phyloP scores from a whole-genome alignment of 306 rosid genomes.

The Citrullus colocynthis region DNA sequence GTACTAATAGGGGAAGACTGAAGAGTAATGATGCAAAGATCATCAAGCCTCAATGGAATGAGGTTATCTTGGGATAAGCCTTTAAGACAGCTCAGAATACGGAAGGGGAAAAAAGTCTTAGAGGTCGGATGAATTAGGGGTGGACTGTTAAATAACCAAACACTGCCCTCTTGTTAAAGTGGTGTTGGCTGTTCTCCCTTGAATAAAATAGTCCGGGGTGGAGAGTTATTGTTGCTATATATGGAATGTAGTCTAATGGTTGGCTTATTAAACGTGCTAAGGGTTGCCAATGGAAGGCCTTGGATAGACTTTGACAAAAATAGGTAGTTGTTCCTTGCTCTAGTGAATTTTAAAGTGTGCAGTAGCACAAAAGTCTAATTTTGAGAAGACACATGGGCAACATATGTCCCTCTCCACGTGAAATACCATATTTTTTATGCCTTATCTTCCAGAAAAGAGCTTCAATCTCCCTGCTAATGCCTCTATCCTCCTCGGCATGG shows the following conservation, averaged over 20 bases:
- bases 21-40: background rate
- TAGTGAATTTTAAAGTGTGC: background rate
- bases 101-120: background rate
- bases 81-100: background rate
- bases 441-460: background rate
- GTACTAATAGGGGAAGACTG: too few species aligned
- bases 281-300: background rate
- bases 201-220: background rate
- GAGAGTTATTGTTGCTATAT: background rate
- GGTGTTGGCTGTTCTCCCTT: background rate
- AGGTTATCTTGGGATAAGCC: background rate
- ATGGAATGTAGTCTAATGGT: background rate
- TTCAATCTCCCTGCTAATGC: background rate
- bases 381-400: background rate
- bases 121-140: background rate
- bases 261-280: background rate
- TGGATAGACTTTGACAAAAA: background rate
- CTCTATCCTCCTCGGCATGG: too few species aligned
- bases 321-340: background rate
- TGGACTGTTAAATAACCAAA: background rate
- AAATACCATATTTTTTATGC: background rate
- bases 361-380: background rate
- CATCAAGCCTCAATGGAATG: background rate
- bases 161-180: background rate
- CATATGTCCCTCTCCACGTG: background rate